Conservation (phyloP, 495 filamentous ascomycete species). For the Melanomma pulvis-pyrius region DNA sequence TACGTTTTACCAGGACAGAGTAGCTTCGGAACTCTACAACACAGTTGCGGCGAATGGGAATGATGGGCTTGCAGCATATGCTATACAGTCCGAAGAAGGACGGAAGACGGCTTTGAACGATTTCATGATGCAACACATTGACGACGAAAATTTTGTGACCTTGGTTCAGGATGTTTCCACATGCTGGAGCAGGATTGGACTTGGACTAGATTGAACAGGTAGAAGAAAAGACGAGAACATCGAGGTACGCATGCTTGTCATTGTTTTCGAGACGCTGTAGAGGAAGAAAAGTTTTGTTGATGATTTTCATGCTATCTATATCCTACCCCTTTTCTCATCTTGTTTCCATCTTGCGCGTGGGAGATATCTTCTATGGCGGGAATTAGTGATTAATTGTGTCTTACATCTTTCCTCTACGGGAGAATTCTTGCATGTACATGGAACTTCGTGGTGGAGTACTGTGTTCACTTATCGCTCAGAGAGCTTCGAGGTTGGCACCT, state of each 20-base stretch:
- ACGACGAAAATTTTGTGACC: slow-evolving; percentile 49
- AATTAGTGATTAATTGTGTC: no score
- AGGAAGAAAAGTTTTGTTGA: neutral
- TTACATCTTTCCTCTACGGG: no score
- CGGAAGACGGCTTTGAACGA: slow-evolving; percentile 45
- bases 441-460: no score
- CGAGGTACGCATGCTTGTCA: neutral
- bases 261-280: neutral
- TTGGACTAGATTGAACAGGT: slow-evolving; percentile 4
- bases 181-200: slow-evolving; percentile 26
- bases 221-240: neutral
- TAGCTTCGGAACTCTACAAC: slow-evolving; percentile 19
- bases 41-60: slow-evolving; percentile 21
- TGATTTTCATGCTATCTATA: neutral
- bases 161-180: slow-evolving; percentile 49
- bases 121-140: slow-evolving; percentile 49
- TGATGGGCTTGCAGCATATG: slow-evolving; percentile 42
- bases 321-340: neutral
- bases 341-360: neutral
- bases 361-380: no score
- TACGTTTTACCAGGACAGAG: slow-evolving; percentile 16
- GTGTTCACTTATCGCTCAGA: no score
- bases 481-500: no score
- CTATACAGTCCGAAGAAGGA: slow-evolving; percentile 41
- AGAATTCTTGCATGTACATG: no score